Evolutionary conservation across 2,329 filamentous ascomycete genomes (phyloP), one percentile per base, ranked within the genome.

Genomic region (Microsporum canis): DNA sequence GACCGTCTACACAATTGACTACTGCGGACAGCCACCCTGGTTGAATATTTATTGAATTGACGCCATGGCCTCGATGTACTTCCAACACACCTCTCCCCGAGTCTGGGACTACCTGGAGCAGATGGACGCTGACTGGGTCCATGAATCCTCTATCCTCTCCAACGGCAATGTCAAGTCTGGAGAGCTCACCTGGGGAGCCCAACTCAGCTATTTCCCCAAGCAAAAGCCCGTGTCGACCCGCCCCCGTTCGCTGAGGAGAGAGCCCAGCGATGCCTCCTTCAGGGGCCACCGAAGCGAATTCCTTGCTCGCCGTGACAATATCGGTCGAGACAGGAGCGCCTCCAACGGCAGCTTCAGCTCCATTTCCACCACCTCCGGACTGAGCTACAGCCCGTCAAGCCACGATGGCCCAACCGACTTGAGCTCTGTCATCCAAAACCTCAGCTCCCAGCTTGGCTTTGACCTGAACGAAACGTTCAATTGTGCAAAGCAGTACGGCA

Each of bases 391-490:
- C 31, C 3, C 14, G 1, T 12, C 29, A 8, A 55, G 31, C 7
- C 29, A 36, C n/a, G 51, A 55, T 17, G 29, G 51, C 31, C 14
- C 14, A 17, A 34, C n/a, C 2, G 51, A 36, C 31, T 23, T 55
- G 51, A 17, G 31, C 51, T 34, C 31, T 3, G 29, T 55, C 14
- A 55, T 55, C 51, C 51, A 55, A 36, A 27, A 38, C 31, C 51
- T 55, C 31, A 55, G 51, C 31, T 34, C 31, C 33, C 51, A 36
- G 3, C 51, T 55, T 7, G 51, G 51, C 17, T 55, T 55, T n/a
- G 51, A 55, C 51, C 31, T 55, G 51, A 36, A 55, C 33, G 51
- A 55, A 17, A 55, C 51, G n/a, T 55, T 55, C 31, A 36, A 55
- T 7, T 36, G 51, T 5, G 51, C 45, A 51, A 51, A 29, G 3